Evolutionary conservation across 176 grass and related monocot species (phyloP).

Genomic region (Aechmea fasciata): DNA sequence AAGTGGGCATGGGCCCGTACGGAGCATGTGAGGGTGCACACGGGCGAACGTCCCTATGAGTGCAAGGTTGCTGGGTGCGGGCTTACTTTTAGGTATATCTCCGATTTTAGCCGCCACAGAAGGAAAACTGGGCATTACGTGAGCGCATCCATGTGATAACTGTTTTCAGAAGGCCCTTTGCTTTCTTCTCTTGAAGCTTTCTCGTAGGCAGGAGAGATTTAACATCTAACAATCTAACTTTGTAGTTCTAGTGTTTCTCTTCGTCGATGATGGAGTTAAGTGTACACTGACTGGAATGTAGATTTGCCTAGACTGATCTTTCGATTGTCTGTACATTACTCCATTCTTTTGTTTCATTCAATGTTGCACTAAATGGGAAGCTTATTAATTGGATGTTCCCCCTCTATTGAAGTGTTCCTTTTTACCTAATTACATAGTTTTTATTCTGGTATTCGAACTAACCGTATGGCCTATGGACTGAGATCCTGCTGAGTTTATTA

Average conservation of each 20-base stretch:
- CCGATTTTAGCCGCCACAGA: conserved; percentile 59
- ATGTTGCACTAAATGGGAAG: conserved; percentile 1
- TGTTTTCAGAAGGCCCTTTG: neutral
- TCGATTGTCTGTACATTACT: neutral
- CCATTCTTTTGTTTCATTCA: neutral
- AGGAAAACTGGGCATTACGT: conserved; percentile 36
- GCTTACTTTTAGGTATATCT: conserved; percentile 65
- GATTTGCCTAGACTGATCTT: conserved; percentile 4
- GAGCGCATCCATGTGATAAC: neutral
- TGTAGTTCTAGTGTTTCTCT: neutral
- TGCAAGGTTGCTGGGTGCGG: conserved; percentile 33
- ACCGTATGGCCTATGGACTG: no score
- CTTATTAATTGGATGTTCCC: neutral
- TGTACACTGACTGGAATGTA: neutral
- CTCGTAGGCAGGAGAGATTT: conserved; percentile 9
- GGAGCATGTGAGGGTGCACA: conserved; percentile 60
- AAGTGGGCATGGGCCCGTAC: conserved; percentile 79
- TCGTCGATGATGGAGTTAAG: neutral
- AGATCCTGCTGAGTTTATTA: no score
- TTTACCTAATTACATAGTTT: no score
- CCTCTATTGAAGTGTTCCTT: no score
- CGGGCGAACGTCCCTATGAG: conserved; percentile 49
- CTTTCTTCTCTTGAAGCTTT: neutral
- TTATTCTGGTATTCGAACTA: no score
- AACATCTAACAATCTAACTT: neutral